These are phyloP conservation scores for Penicillium sp. DNA, from an alignment of 2,329 filamentous ascomycete species.

Conservation along the genomic window DNA sequence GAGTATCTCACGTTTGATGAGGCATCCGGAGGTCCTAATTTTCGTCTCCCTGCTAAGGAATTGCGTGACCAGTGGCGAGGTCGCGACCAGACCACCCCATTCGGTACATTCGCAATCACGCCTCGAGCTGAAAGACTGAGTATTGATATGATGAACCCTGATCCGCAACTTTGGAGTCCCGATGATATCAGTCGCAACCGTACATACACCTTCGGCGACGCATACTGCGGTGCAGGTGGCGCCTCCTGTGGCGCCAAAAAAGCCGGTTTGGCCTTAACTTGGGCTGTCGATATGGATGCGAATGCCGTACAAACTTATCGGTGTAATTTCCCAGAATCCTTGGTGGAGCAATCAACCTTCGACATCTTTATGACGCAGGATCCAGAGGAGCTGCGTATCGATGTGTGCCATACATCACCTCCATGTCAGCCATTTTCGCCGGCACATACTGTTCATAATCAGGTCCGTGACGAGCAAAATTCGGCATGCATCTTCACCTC, in stretches of 20 bases:
- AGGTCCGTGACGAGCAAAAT: conserved; percentile 65
- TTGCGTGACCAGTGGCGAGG: conserved; percentile 38
- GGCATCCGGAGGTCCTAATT: conserved; percentile 22
- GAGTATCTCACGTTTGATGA: conserved; percentile 33
- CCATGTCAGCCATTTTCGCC: conserved; percentile 77
- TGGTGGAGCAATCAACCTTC: conserved; percentile 44
- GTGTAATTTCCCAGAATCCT: conserved; percentile 54
- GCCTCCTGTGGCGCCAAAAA: conserved; percentile 62
- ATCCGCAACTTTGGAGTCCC: not conserved
- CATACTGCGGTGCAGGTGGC: conserved; percentile 73
- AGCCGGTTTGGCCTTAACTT: conserved; percentile 60
- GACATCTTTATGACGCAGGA: conserved; percentile 43
- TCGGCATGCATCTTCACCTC: conserved; percentile 55
- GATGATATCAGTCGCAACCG: conserved; percentile 4
- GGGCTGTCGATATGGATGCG: conserved; percentile 64
- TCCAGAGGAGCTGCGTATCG: conserved; percentile 49
- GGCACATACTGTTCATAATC: conserved; percentile 61
- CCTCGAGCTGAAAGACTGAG: not conserved
- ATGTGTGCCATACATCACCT: conserved; percentile 73
- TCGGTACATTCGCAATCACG: conserved; percentile 24
- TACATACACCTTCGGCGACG: conserved; percentile 68
- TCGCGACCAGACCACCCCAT: conserved; percentile 26
- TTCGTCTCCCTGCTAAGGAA: conserved; percentile 4
- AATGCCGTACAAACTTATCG: conserved; percentile 60
- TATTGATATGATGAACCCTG: conserved; percentile 7